Evolutionary conservation across 495 filamentous ascomycete species (phyloP).

Genomic region (Penicillium manginii): DNA sequence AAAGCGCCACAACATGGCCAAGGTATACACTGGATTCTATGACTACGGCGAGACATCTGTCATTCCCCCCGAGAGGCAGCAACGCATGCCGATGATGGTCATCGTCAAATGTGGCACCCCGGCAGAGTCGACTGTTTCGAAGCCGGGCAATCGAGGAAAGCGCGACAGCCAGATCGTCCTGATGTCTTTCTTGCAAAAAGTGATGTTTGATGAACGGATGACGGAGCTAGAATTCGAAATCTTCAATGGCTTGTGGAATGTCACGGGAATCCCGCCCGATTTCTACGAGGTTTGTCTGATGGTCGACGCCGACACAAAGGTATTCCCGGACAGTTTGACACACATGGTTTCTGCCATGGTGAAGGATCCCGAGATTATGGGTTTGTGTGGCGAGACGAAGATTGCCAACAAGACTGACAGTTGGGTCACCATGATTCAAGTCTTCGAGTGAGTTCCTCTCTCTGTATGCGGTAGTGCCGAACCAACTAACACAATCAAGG

Average conservation of each 20-base stretch:
- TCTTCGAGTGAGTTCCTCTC: slow-evolving; percentile 73
- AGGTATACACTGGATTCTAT: slow-evolving; percentile 97
- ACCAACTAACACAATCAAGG: slow-evolving; percentile 22
- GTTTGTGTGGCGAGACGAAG: slow-evolving; percentile 97
- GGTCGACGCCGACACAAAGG: slow-evolving; percentile 99
- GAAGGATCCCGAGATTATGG: slow-evolving; percentile 99
- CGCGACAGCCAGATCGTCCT: slow-evolving; percentile 98
- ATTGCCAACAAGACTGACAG: slow-evolving; percentile 96
- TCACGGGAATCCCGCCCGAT: slow-evolving; percentile 96
- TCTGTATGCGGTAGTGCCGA: neutral
- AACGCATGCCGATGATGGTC: slow-evolving; percentile 98
- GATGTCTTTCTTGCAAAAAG: slow-evolving; percentile 99
- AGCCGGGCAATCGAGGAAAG: slow-evolving; percentile 97
- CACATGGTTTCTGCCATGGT: slow-evolving; percentile 99
- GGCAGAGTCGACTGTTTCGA: slow-evolving; percentile 75
- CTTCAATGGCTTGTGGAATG: slow-evolving; percentile 98
- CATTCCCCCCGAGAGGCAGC: slow-evolving; percentile 85
- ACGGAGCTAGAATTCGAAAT: slow-evolving; percentile 99
- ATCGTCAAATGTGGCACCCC: slow-evolving; percentile 96
- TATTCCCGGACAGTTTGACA: slow-evolving; percentile 96
- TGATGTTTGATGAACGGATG: slow-evolving; percentile 99
- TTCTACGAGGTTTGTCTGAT: slow-evolving; percentile 97
- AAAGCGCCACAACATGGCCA: slow-evolving; percentile 99
- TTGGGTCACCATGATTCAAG: slow-evolving; percentile 98
- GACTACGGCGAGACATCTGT: slow-evolving; percentile 84